These are phyloP conservation scores for Metarhizium robertsii DNA, from an alignment of 2,329 filamentous ascomycete genomes.

Conservation along the genomic window DNA sequence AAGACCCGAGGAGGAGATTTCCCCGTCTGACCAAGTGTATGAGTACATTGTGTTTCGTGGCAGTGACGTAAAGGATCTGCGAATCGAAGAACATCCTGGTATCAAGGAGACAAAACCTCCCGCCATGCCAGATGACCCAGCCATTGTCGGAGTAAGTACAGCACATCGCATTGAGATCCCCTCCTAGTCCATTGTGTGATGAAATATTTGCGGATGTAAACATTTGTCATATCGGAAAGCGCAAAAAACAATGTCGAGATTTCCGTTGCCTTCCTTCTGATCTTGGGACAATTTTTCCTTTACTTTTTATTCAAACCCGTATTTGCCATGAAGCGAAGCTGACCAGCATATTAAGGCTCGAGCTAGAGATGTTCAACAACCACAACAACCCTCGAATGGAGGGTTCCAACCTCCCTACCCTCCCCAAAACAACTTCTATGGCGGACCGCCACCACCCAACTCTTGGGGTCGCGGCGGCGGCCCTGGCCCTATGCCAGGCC, in stretches of 20 bases:
- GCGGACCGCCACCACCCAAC: constrained; percentile 39
- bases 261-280: constrained; percentile 99
- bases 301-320: neutral
- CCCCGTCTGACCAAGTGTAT: constrained; percentile 80
- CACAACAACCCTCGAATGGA: constrained; percentile 22
- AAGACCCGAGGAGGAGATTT: constrained; percentile 71
- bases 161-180: neutral
- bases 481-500: constrained; percentile 47
- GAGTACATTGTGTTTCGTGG: constrained; percentile 98
- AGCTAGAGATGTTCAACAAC: constrained; percentile 24
- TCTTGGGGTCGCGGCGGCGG: constrained; percentile 45
- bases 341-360: constrained; percentile 27
- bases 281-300: constrained; percentile 17
- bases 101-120: constrained; percentile 67
- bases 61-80: constrained; percentile 95
- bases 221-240: constrained; percentile 72
- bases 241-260: constrained; percentile 94
- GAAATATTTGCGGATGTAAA: constrained; percentile 98
- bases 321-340: constrained; percentile 7
- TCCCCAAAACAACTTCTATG: constrained; percentile 36
- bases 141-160: constrained; percentile 87
- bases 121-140: constrained; percentile 84
- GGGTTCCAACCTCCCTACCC: constrained; percentile 36
- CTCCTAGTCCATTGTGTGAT: constrained; percentile 59
- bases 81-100: constrained; percentile 75